These are phyloP conservation scores for Porcisia deanei DNA, from an alignment of 208 protist species.

Conservation along the genomic window DNA sequence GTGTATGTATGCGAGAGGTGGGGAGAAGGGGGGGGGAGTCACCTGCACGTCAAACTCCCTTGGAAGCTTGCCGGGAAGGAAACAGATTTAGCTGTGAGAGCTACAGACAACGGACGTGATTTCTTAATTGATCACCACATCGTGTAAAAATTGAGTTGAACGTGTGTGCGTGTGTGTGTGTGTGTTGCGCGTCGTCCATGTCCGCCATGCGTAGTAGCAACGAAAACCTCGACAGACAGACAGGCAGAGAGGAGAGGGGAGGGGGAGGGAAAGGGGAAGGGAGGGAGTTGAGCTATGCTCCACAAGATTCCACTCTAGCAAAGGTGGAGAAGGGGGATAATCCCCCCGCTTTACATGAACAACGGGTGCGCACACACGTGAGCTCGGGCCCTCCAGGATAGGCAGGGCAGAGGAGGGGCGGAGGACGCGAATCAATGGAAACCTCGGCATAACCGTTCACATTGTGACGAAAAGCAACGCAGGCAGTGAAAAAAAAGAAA, in stretches of 20 bases:
- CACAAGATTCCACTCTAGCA: too few relatives aligned
- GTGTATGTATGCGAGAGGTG: background rate
- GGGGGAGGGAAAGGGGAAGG: background rate
- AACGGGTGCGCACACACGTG: background rate
- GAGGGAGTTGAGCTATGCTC: too few relatives aligned
- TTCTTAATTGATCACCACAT: background rate
- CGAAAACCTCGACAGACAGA: background rate
- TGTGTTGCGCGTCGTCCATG: background rate
- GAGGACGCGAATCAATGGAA: background rate
- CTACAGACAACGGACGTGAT: background rate
- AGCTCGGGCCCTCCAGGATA: background rate
- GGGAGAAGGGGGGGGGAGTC: too few relatives aligned
- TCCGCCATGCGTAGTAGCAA: background rate
- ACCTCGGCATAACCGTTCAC: too few relatives aligned
- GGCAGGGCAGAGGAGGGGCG: background rate
- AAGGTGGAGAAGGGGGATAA: too few relatives aligned
- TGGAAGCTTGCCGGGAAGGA: background rate
- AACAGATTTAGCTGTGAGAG: background rate
- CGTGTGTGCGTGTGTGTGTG: background rate
- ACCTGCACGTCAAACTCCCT: background rate
- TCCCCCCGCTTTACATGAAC: too few relatives aligned
- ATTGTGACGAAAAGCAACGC: too few relatives aligned
- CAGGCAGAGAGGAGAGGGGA: background rate
- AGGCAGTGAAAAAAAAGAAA: too few relatives aligned
- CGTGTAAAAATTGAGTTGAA: background rate